Percentiles rank a stretch among this genome's conserved stretches.
Evolutionary conservation across 2,329 filamentous ascomycete species (phyloP).

Genomic region (Ophiocordyceps sinensis): DNA sequence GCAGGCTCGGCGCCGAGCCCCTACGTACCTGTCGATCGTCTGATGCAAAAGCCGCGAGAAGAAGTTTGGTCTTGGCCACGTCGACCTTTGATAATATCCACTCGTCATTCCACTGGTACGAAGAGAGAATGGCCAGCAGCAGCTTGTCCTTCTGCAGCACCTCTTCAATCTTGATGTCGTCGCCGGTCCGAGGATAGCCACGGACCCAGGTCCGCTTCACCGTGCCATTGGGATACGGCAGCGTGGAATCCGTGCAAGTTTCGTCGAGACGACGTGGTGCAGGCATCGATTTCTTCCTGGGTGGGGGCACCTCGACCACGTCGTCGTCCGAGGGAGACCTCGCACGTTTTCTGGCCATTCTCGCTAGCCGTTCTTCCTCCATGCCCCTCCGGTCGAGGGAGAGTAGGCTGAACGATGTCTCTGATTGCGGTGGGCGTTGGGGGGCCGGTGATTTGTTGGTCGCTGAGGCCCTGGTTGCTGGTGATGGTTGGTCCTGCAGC

Average conservation of each 20-base stretch:
- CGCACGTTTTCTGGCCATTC: constrained; percentile 42
- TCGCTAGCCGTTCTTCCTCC: constrained; percentile 69
- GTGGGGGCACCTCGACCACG: constrained; percentile 13
- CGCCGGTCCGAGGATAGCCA: constrained; percentile 41
- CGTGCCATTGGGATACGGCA: constrained; percentile 40
- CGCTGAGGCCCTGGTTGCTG: neutral
- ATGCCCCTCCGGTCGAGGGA: constrained; percentile 65
- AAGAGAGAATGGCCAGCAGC: constrained; percentile 66
- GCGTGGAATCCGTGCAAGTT: constrained; percentile 1
- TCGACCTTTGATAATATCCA: constrained; percentile 67
- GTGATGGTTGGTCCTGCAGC: constrained; percentile 19
- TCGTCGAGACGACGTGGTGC: neutral
- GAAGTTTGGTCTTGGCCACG: constrained; percentile 41
- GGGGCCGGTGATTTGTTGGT: neutral
- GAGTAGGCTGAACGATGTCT: constrained; percentile 21
- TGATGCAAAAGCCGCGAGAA: constrained; percentile 42
- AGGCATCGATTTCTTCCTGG: constrained; percentile 8
- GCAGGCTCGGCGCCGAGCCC: no score
- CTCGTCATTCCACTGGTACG: constrained; percentile 72
- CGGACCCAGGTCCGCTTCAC: constrained; percentile 73
- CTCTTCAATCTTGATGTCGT: constrained; percentile 82
- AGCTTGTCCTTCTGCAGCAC: constrained; percentile 61
- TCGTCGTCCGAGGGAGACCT: constrained; percentile 11
- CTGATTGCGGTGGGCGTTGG: neutral
- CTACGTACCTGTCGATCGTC: constrained; percentile 36